phyloP scores from a whole-genome alignment of 2,329 filamentous ascomycete genomes.

The Pseudogymnoascus sp. region DNA sequence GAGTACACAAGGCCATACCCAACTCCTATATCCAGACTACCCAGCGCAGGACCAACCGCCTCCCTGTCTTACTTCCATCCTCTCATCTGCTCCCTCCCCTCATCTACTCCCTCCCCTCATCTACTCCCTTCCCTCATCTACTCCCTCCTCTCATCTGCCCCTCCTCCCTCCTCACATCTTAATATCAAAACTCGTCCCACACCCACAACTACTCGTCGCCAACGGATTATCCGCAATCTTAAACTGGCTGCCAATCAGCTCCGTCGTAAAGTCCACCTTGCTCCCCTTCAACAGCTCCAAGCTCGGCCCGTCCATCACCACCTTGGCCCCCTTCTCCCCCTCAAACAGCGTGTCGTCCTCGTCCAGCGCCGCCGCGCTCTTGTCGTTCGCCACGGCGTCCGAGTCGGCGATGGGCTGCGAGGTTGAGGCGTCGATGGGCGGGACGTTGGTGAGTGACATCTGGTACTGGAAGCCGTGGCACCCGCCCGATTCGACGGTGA shows the following conservation, averaged over 20 bases:
- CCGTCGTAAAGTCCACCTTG: constrained; percentile 93
- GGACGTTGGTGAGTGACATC: constrained; percentile 71
- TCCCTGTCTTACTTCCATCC: too few relatives aligned
- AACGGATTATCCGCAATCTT: constrained; percentile 91
- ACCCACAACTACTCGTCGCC: constrained; percentile 91
- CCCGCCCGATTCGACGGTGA: constrained; percentile 85
- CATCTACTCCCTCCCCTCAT: constrained; percentile 31
- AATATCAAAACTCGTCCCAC: constrained; percentile 95
- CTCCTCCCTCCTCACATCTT: constrained; percentile 47
- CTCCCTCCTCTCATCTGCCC: constrained; percentile 35
- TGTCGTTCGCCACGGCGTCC: constrained; percentile 12
- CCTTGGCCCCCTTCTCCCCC: constrained; percentile 55
- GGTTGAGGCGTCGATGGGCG: constrained; percentile 29
- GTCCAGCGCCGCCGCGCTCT: constrained; percentile 40
- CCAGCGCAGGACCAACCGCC: neutral
- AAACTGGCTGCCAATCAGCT: constrained; percentile 90
- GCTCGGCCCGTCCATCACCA: constrained; percentile 82
- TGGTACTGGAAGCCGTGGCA: constrained; percentile 98
- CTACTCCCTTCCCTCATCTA: constrained; percentile 33
- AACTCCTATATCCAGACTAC: neutral
- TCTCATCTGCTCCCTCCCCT: too few relatives aligned
- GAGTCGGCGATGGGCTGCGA: constrained; percentile 1
- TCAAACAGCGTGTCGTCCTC: constrained; percentile 88
- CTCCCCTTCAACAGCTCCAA: constrained; percentile 85
- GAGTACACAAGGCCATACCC: neutral